Percentiles rank a stretch among this genome's conserved stretches.
Evolutionary conservation across 495 filamentous ascomycete species (phyloP).

Genomic region (Tuber microsphaerosporum): DNA sequence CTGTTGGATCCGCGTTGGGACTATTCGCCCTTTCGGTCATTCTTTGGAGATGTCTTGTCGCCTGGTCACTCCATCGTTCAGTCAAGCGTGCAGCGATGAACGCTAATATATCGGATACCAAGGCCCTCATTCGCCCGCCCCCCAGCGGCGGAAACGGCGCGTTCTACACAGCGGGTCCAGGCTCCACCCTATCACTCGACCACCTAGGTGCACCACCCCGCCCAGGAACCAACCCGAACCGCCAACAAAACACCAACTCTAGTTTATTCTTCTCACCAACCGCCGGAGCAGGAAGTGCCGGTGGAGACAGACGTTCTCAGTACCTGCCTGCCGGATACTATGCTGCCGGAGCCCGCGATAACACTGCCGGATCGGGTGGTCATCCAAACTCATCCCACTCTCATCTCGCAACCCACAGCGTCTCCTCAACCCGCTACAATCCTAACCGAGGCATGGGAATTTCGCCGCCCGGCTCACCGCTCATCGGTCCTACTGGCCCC

Average conservation of each 20-base stretch:
- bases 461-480: constrained; percentile 64
- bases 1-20: constrained; percentile 78
- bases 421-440: constrained; percentile 49
- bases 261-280: constrained; percentile 94
- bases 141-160: constrained; percentile 33
- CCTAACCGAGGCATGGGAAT: constrained; percentile 47
- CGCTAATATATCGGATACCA: constrained; percentile 60
- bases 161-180: constrained; percentile 45
- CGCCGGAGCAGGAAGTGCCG: constrained; percentile 51
- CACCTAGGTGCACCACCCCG: constrained; percentile 46
- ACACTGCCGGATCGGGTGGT: constrained; percentile 48
- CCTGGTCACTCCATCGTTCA: constrained; percentile 85
- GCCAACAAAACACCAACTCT: constrained; percentile 40
- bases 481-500: constrained; percentile 33
- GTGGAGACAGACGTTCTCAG: constrained; percentile 49
- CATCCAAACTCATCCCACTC: constrained; percentile 51
- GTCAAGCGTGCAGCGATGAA: constrained; percentile 70
- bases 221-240: constrained; percentile 40
- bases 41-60: constrained; percentile 79
- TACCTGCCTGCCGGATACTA: constrained; percentile 95
- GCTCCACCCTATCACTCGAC: constrained; percentile 48
- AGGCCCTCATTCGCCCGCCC: constrained; percentile 42
- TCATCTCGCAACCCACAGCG: constrained; percentile 49
- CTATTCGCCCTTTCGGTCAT: constrained; percentile 72
- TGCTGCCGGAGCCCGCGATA: constrained; percentile 55